Evolutionary conservation across 2,329 filamentous ascomycete species (phyloP).

Genomic region (Hymenoscyphus repandus): DNA sequence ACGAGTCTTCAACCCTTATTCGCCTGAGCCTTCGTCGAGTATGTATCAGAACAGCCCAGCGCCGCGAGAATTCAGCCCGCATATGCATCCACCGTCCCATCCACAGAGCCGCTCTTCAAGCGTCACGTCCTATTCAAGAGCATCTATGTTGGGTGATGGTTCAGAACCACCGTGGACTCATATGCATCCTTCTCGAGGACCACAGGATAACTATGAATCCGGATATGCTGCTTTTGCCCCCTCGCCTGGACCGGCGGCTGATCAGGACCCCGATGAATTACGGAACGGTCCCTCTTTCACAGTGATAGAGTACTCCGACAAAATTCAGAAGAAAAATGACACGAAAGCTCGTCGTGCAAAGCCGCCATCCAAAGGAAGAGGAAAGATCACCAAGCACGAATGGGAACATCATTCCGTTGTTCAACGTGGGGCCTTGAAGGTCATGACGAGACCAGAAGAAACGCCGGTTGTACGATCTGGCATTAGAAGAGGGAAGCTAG

Average conservation of each 20-base stretch:
- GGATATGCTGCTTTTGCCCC: slow-evolving; percentile 13
- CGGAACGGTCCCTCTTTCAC: not conserved
- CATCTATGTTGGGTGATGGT: slow-evolving; percentile 4
- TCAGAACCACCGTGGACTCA: slow-evolving; percentile 17
- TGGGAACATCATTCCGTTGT: slow-evolving; percentile 16
- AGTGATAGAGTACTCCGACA: slow-evolving; percentile 2
- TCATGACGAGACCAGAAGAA: slow-evolving; percentile 7
- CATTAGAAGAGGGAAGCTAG: slow-evolving; percentile 16
- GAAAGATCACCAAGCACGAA: slow-evolving; percentile 2
- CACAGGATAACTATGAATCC: slow-evolving; percentile 5
- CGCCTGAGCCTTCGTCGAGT: slow-evolving; percentile 3
- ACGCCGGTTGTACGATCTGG: slow-evolving; percentile 8
- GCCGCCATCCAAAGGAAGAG: slow-evolving; percentile 8
- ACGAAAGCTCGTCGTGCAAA: not conserved
- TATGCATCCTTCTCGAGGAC: slow-evolving; percentile 9
- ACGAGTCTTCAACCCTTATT: slow-evolving; percentile 5
- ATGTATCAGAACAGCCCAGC: not conserved
- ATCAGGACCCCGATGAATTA: slow-evolving; percentile 7
- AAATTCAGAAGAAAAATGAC: not conserved
- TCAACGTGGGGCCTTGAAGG: slow-evolving; percentile 8
- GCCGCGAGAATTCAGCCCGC: slow-evolving; percentile 6
- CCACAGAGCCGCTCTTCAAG: not conserved
- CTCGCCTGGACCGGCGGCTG: slow-evolving; percentile 14
- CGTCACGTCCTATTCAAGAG: not conserved
- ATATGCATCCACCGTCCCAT: slow-evolving; percentile 1